These are phyloP conservation scores for Daldinia caldariorum DNA, from an alignment of 495 filamentous ascomycete genomes.

Conservation along the genomic window DNA sequence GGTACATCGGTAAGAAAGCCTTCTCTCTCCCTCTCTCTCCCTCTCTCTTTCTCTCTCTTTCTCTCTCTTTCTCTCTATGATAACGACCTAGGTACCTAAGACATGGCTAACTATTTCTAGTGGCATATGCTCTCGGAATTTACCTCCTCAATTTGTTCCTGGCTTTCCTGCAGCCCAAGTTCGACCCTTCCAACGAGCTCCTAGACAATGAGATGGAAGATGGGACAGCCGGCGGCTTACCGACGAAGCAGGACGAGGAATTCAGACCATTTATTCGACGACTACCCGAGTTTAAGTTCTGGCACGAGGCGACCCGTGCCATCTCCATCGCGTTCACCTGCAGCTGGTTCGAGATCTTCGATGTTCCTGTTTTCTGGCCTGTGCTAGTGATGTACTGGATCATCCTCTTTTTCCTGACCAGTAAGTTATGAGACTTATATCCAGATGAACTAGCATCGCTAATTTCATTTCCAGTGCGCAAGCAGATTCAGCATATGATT, in stretches of 20 bases:
- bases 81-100: background rate
- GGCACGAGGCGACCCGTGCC: constrained; percentile 92
- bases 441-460: constrained; percentile 26
- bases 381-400: constrained; percentile 98
- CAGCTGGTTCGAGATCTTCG: constrained; percentile 91
- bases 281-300: constrained; percentile 99
- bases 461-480: constrained; percentile 73
- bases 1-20: constrained; percentile 89
- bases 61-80: too few species aligned
- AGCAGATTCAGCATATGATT: constrained; percentile 99
- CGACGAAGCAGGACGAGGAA: constrained; percentile 94
- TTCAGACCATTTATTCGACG: constrained; percentile 96
- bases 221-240: constrained; percentile 78
- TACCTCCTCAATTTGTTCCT: constrained; percentile 99
- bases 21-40: too few species aligned
- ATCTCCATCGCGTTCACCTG: constrained; percentile 85
- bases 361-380: constrained; percentile 99
- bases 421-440: constrained; percentile 62
- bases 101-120: constrained; percentile 57
- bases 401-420: constrained; percentile 92
- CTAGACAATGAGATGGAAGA: constrained; percentile 94
- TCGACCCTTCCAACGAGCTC: constrained; percentile 95
- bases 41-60: too few species aligned
- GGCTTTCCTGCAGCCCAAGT: constrained; percentile 97
- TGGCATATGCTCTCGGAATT: constrained; percentile 97